Evolutionary conservation across 2,329 filamentous ascomycete genomes (phyloP).

Genomic region (Hypomyces perniciosus): DNA sequence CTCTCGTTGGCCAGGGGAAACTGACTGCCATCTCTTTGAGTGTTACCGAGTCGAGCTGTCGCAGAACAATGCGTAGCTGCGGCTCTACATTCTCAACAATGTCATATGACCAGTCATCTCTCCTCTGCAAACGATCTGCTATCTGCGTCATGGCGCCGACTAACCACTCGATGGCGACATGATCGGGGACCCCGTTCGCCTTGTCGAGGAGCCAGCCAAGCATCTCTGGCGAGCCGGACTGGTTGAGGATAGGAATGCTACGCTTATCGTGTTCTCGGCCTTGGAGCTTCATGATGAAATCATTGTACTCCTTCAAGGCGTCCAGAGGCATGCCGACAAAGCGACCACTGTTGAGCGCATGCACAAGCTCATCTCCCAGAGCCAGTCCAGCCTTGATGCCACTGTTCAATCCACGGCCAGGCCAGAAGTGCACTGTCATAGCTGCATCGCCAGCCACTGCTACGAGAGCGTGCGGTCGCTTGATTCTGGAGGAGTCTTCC

Average conservation of each 20-base stretch:
- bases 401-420: conserved; percentile 30
- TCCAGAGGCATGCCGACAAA: conserved; percentile 26
- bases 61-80: conserved; percentile 27
- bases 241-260: conserved; percentile 30
- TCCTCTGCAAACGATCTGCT: conserved; percentile 25
- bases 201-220: conserved; percentile 30
- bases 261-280: conserved; percentile 31
- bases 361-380: conserved; percentile 30
- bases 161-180: conserved; percentile 29
- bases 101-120: conserved; percentile 26
- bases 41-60: conserved; percentile 25
- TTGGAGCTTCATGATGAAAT: conserved; percentile 31
- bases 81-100: conserved; percentile 25
- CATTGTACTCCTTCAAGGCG: conserved; percentile 29
- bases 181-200: conserved; percentile 25
- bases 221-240: conserved; percentile 29
- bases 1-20: conserved; percentile 31
- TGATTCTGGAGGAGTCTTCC: conserved; percentile 20
- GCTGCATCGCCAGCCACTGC: conserved; percentile 31
- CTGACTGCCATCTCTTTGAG: conserved; percentile 31
- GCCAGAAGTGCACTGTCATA: conserved; percentile 34
- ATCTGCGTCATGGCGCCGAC: conserved; percentile 29
- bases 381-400: conserved; percentile 32
- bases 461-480: conserved; percentile 26
- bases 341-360: conserved; percentile 24